These are phyloP conservation scores for Hypoxylon crocopeplum DNA, from an alignment of 495 filamentous ascomycete species.

Conservation along the genomic window DNA sequence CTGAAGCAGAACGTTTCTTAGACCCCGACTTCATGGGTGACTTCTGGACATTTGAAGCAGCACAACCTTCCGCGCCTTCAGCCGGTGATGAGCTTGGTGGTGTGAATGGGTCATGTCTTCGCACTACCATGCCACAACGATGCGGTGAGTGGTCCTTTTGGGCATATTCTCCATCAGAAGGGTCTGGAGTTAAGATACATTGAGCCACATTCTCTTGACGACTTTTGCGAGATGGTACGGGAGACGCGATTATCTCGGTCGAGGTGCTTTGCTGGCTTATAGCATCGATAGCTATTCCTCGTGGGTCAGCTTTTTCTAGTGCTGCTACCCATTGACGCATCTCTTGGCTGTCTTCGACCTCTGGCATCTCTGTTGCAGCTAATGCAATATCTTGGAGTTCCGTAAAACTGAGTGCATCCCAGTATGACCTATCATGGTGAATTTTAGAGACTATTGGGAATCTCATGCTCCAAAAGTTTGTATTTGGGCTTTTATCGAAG, in stretches of 20 bases:
- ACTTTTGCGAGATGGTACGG: background rate
- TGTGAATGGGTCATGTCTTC: background rate
- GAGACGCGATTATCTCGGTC: constrained; percentile 2
- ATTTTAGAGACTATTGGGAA: constrained; percentile 56
- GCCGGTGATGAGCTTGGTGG: constrained; percentile 8
- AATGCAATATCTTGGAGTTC: constrained; percentile 53
- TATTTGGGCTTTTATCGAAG: constrained; percentile 52
- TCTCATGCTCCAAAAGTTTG: constrained; percentile 54
- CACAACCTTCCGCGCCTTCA: background rate
- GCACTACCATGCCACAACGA: background rate
- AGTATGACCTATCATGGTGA: constrained; percentile 54
- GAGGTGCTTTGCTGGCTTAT: constrained; percentile 38
- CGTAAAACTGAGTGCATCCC: constrained; percentile 49
- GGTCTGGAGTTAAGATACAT: background rate
- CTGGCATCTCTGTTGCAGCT: constrained; percentile 41
- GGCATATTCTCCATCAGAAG: background rate
- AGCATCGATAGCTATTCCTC: constrained; percentile 38
- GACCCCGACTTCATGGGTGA: background rate
- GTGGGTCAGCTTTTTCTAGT: constrained; percentile 55
- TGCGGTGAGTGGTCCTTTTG: background rate
- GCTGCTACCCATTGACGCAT: constrained; percentile 61
- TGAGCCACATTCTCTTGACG: background rate
- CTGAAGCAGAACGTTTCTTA: constrained; percentile 21
- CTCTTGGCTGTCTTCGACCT: constrained; percentile 55
- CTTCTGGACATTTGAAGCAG: background rate